A percentile compares a stretch with the other conserved stretches of the same genome.
Conservation (phyloP, 306 rosid genomes). For the Citrullus amarus region DNA sequence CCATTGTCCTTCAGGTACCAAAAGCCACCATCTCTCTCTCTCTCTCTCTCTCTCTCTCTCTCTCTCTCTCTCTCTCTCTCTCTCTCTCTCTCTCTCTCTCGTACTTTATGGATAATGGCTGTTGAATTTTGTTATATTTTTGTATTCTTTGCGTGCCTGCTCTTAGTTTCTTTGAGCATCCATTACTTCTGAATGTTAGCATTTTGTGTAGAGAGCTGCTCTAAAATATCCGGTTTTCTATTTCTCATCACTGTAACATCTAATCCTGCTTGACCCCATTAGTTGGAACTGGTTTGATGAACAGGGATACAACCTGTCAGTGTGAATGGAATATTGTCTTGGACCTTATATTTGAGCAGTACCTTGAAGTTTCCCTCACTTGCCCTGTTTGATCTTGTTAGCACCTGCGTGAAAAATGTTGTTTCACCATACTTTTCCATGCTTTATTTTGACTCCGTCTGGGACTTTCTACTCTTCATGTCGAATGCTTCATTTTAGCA, state of each 20-base stretch:
- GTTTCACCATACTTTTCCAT: neutral
- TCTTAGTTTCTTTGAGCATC: neutral
- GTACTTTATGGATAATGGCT: conserved; percentile 17
- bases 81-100: conserved; percentile 6
- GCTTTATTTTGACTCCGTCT: neutral
- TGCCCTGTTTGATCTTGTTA: neutral
- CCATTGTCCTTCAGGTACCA: conserved; percentile 93
- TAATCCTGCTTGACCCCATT: neutral
- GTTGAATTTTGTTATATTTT: neutral
- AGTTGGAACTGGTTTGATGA: conserved; percentile 4
- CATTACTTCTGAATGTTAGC: neutral
- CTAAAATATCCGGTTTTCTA: neutral
- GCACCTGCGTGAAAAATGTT: neutral
- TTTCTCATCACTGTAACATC: neutral
- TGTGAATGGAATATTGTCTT: neutral
- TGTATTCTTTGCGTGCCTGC: neutral
- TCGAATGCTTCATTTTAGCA: neutral
- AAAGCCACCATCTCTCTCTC: neutral
- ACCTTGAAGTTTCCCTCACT: neutral
- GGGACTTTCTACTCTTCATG: neutral
- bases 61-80: conserved; percentile 7
- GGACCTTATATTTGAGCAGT: neutral
- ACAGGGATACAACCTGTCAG: neutral
- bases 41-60: conserved; percentile 5
- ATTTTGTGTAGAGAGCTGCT: neutral